These are phyloP conservation scores for Candida yuanshanica DNA, from an alignment of 805 yeast species.

Conservation along the genomic window DNA sequence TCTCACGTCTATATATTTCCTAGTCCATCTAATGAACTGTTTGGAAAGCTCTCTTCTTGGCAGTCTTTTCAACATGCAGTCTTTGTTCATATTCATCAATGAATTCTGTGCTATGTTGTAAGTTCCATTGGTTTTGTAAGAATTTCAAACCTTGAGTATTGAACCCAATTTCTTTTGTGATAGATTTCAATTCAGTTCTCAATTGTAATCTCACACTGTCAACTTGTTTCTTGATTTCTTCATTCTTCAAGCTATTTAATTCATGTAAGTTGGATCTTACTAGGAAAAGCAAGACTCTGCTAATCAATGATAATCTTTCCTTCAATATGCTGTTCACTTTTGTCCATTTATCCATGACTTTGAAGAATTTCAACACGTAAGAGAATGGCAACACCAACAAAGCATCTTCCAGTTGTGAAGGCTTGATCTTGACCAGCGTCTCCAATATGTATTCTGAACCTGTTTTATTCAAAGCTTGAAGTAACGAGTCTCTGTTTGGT, in stretches of 20 bases:
- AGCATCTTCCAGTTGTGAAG: constrained; percentile 91
- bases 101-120: constrained; percentile 67
- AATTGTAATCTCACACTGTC: constrained; percentile 57
- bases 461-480: constrained; percentile 61
- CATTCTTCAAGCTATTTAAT: constrained; percentile 63
- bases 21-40: constrained; percentile 31
- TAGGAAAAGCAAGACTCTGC: constrained; percentile 71
- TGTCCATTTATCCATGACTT: constrained; percentile 75
- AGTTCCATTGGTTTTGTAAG: constrained; percentile 71
- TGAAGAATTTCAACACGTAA: constrained; percentile 62
- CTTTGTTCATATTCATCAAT: constrained; percentile 60
- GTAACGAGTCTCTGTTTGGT: constrained; percentile 66
- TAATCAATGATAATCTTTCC: constrained; percentile 54
- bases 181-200: constrained; percentile 46
- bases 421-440: constrained; percentile 60
- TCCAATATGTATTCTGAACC: constrained; percentile 80
- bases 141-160: constrained; percentile 80
- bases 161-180: constrained; percentile 64
- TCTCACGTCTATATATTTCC: too few relatives aligned
- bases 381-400: constrained; percentile 87
- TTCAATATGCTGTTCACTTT: constrained; percentile 38
- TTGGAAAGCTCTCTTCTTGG: constrained; percentile 71
- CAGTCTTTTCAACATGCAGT: constrained; percentile 45
- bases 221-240: constrained; percentile 56
- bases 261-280: constrained; percentile 74